Evolutionary conservation across 2,329 filamentous ascomycete genomes (phyloP).

Genomic region (Diaporthe sp.): DNA sequence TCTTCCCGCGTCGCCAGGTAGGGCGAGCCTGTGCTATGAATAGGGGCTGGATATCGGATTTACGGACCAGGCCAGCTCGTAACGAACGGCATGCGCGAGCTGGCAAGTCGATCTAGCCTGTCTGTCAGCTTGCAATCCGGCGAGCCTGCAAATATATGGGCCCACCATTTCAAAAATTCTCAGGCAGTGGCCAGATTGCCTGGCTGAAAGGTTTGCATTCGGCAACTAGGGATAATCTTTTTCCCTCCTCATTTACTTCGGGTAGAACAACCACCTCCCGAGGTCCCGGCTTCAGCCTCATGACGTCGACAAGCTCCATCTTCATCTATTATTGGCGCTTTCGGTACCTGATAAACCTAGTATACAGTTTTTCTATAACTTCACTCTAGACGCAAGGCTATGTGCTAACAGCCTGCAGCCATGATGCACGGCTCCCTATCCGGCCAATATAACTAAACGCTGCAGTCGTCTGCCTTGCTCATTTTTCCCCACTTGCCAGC

Average conservation of each 20-base stretch:
- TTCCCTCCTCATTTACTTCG: not conserved
- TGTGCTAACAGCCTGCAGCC: not conserved
- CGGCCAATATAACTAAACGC: not conserved
- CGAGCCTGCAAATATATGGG: constrained; percentile 19
- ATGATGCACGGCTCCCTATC: not conserved
- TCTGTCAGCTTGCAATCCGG: not conserved
- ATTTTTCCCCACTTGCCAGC: too few relatives aligned
- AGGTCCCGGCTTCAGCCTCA: not conserved
- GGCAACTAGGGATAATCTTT: constrained; percentile 38
- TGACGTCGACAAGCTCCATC: constrained; percentile 12
- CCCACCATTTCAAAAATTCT: constrained; percentile 30
- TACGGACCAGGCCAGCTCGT: constrained; percentile 8
- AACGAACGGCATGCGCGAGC: constrained; percentile 4
- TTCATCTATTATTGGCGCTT: not conserved
- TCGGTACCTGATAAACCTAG: too few relatives aligned
- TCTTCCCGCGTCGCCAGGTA: not conserved
- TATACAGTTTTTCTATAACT: not conserved
- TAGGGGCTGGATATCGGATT: constrained; percentile 4
- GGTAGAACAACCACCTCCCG: not conserved
- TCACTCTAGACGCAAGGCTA: constrained; percentile 16
- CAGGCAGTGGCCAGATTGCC: not conserved
- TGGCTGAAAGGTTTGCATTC: constrained; percentile 16
- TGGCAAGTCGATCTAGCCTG: not conserved
- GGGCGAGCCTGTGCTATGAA: not conserved
- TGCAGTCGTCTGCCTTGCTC: not conserved